Evolutionary conservation across 75 land plant species (phyloP).

Genomic region (Selaginella moellendorffii): DNA sequence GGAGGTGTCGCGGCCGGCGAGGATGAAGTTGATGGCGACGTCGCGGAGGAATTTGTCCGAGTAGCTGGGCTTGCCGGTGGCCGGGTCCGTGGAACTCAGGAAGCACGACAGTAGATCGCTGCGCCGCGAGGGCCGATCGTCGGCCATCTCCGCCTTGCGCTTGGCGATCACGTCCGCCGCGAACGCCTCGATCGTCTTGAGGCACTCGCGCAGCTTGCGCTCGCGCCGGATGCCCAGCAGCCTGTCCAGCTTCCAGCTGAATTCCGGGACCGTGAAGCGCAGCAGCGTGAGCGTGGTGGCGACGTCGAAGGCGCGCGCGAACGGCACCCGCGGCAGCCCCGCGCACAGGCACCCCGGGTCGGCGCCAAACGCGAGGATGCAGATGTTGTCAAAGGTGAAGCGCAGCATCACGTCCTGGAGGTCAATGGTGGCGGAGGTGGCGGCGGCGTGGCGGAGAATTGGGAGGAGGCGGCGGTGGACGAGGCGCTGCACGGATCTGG

Average conservation of each 20-base stretch:
- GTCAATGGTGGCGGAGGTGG: slow-evolving; percentile 23
- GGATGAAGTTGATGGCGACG: neutral
- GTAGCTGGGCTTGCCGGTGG: neutral
- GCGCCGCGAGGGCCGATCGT: neutral
- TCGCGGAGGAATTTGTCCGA: neutral
- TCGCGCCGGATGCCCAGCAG: slow-evolving; percentile 39
- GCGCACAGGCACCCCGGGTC: slow-evolving; percentile 9
- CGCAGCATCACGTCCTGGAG: slow-evolving; percentile 53
- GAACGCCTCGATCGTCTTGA: slow-evolving; percentile 38
- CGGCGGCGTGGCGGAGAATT: slow-evolving; percentile 11
- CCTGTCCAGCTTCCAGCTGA: slow-evolving; percentile 43
- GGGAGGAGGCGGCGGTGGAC: slow-evolving; percentile 27
- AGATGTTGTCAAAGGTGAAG: slow-evolving; percentile 27
- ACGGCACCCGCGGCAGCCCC: neutral
- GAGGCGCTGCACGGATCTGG: slow-evolving; percentile 12
- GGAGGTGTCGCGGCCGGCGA: slow-evolving; percentile 5
- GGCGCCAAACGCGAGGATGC: slow-evolving; percentile 11
- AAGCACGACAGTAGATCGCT: slow-evolving; percentile 16
- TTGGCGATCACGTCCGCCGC: slow-evolving; percentile 36
- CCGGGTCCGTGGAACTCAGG: neutral
- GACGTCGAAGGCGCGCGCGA: slow-evolving; percentile 15
- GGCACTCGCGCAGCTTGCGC: slow-evolving; percentile 24
- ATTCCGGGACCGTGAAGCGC: slow-evolving; percentile 39
- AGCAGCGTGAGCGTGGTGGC: slow-evolving; percentile 23
- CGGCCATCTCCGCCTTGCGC: slow-evolving; percentile 20